Percentiles rank a stretch among this genome's conserved stretches.
Conservation (phyloP, 1,284 basidiomycete species). For the Phellopilus nigrolimitatus region DNA sequence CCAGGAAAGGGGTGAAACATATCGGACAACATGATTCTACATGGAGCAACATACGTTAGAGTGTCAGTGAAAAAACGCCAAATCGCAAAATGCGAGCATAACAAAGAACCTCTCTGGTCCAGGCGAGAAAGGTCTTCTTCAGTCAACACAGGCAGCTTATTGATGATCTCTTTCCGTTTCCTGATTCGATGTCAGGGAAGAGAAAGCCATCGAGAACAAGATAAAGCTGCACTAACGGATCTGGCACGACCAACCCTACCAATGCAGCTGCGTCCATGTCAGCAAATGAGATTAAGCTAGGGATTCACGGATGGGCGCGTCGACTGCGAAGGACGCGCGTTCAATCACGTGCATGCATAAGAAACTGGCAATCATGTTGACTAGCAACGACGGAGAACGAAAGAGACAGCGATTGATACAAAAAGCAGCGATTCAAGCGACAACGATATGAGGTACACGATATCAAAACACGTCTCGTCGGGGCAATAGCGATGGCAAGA, state of each 20-base stretch:
- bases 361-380: constrained; percentile 1
- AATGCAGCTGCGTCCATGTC: background rate
- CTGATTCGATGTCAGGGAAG: constrained; percentile 20
- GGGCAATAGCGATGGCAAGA: constrained; percentile 7
- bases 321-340: constrained; percentile 1
- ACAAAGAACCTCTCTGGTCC: constrained; percentile 35
- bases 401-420: constrained; percentile 22
- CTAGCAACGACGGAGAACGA: constrained; percentile 12
- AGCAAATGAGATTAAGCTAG: background rate
- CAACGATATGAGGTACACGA: constrained; percentile 3
- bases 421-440: constrained; percentile 8
- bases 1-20: constrained; percentile 60
- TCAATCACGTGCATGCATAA: constrained; percentile 4
- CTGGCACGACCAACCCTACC: constrained; percentile 23
- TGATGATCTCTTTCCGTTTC: constrained; percentile 33
- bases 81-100: constrained; percentile 23
- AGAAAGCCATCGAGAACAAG: background rate
- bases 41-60: background rate
- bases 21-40: constrained; percentile 65
- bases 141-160: constrained; percentile 38
- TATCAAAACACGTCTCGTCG: constrained; percentile 16
- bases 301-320: too few relatives aligned
- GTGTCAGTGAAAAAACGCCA: background rate
- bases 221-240: constrained; percentile 28
- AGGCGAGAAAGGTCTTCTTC: constrained; percentile 37